Conservation (phyloP, 2,329 filamentous ascomycete species). For the Camillea tinctor region DNA sequence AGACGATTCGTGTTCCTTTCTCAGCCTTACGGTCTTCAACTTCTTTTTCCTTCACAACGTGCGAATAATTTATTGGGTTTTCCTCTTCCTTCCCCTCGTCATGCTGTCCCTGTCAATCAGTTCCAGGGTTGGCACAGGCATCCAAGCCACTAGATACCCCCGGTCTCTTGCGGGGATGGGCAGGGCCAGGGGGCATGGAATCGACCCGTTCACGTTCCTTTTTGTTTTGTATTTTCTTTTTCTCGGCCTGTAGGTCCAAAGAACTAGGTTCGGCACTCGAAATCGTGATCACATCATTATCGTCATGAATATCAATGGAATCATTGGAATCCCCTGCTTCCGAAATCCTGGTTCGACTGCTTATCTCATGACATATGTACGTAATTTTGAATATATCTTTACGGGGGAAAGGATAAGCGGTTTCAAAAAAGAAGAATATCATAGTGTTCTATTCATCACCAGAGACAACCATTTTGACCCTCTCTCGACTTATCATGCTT, state of each 20-base stretch:
- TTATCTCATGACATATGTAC: no score
- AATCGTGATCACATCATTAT: not conserved
- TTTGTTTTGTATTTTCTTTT: no score
- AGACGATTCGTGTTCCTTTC: not conserved
- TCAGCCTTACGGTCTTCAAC: not conserved
- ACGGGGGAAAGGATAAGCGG: no score
- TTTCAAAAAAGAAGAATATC: no score
- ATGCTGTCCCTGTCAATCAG: not conserved
- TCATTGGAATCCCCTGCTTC: not conserved
- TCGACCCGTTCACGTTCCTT: not conserved
- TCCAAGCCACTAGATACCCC: not conserved
- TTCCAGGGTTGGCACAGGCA: not conserved
- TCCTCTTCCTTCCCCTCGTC: not conserved
- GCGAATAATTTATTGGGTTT: slow-evolving; percentile 4
- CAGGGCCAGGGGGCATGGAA: not conserved
- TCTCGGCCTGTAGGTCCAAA: not conserved
- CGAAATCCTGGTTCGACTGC: not conserved
- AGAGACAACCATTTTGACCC: no score
- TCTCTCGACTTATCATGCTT: no score
- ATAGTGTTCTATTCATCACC: no score
- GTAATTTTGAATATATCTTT: no score
- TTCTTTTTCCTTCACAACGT: slow-evolving; percentile 14
- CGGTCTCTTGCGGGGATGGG: not conserved
- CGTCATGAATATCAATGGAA: not conserved
- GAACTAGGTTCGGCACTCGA: not conserved